These are phyloP conservation scores for Salvia hispanica DNA, from an alignment of 257 asterid species.

Conservation along the genomic window DNA sequence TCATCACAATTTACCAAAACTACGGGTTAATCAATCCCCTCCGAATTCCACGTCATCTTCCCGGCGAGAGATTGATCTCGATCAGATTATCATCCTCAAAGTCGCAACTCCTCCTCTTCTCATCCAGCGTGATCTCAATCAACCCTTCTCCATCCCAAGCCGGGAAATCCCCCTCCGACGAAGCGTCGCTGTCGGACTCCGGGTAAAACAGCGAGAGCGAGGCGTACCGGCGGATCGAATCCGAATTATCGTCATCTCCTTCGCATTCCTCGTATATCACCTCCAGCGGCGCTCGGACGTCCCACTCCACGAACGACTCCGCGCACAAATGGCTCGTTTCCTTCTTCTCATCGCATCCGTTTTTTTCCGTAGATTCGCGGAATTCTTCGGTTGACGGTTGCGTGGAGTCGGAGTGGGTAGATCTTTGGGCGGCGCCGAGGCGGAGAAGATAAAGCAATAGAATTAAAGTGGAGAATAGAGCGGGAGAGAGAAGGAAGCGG, in stretches of 20 bases:
- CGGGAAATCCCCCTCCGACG: constrained; percentile 60
- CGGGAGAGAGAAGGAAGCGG: constrained; percentile 53
- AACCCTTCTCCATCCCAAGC: constrained; percentile 52
- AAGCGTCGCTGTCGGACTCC: constrained; percentile 73
- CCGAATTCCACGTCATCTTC: constrained; percentile 35
- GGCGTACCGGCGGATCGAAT: constrained; percentile 52
- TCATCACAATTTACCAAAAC: constrained; percentile 22
- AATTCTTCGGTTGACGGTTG: constrained; percentile 5
- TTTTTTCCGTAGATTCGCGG: constrained; percentile 9
- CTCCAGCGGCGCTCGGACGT: constrained; percentile 90
- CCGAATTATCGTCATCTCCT: constrained; percentile 48
- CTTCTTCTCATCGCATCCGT: constrained; percentile 3
- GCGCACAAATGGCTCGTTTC: constrained; percentile 14
- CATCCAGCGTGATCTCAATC: constrained; percentile 73
- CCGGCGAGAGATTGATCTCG: constrained; percentile 72
- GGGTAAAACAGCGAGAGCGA: constrained; percentile 78
- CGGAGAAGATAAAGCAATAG: constrained; percentile 70
- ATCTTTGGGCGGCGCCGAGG: constrained; percentile 53
- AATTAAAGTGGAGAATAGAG: constrained; percentile 52
- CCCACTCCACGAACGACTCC: constrained; percentile 70
- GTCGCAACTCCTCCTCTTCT: constrained; percentile 43
- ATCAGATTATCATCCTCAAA: constrained; percentile 80
- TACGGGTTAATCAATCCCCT: constrained; percentile 31
- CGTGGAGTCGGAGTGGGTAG: constrained; percentile 20
- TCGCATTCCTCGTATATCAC: constrained; percentile 74